These are phyloP conservation scores for Heteromeles arbutifolia DNA, from an alignment of 306 rosid species.

Conservation along the genomic window DNA sequence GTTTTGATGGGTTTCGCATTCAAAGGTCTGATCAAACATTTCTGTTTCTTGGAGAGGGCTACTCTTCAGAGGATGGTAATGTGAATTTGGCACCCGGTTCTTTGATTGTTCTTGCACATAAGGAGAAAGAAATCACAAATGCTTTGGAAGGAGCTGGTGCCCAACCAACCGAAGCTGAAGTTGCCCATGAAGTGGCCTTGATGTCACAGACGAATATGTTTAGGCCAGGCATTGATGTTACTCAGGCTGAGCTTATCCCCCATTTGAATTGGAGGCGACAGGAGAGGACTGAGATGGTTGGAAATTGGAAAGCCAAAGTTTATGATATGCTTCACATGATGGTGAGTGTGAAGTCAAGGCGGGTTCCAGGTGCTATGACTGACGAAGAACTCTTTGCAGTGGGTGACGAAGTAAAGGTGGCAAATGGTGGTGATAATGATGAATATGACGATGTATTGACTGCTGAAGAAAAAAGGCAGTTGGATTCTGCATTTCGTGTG, in stretches of 20 bases:
- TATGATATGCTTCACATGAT: slow-evolving; percentile 96
- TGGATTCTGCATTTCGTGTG: slow-evolving; percentile 76
- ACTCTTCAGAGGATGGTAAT: slow-evolving; percentile 72
- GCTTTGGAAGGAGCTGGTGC: slow-evolving; percentile 98
- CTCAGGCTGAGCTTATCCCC: slow-evolving; percentile 96
- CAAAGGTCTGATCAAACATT: slow-evolving; percentile 95
- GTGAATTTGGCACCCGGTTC: slow-evolving; percentile 72
- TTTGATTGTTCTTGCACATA: slow-evolving; percentile 88
- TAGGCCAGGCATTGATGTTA: slow-evolving; percentile 96
- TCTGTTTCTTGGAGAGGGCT: slow-evolving; percentile 96
- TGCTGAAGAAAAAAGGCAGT: slow-evolving; percentile 88
- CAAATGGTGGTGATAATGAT: slow-evolving; percentile 72
- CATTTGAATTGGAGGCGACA: slow-evolving; percentile 97
- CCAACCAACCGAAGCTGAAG: slow-evolving; percentile 92
- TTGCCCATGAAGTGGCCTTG: slow-evolving; percentile 87
- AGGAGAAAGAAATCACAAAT: slow-evolving; percentile 92
- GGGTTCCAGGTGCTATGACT: slow-evolving; percentile 99
- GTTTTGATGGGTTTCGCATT: slow-evolving; percentile 94
- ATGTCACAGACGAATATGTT: slow-evolving; percentile 97
- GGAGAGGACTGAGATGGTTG: slow-evolving; percentile 94
- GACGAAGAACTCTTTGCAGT: slow-evolving; percentile 95
- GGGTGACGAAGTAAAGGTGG: slow-evolving; percentile 73
- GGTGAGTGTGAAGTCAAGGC: slow-evolving; percentile 97
- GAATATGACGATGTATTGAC: slow-evolving; percentile 92
- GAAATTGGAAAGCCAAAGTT: slow-evolving; percentile 94